Evolutionary conservation across 106 monocot genomes (phyloP).

Genomic region (Alisma plantagoaquatica): DNA sequence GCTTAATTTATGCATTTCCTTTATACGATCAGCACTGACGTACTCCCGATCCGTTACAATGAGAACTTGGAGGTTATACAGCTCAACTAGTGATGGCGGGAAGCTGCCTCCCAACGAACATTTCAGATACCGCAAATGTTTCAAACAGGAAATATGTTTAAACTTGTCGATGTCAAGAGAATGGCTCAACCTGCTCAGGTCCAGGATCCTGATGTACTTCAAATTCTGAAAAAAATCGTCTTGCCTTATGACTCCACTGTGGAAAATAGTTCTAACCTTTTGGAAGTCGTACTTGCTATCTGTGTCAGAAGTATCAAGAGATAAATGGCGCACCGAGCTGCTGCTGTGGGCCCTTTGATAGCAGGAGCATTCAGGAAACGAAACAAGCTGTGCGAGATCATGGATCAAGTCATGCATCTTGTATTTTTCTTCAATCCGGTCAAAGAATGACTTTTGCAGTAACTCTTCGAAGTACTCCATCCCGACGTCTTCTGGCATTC

Average conservation of each 20-base stretch:
- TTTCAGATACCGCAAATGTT: constrained; percentile 16
- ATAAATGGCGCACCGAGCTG: constrained; percentile 1
- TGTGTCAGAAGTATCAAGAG: neutral
- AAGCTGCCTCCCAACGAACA: constrained; percentile 2
- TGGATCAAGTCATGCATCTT: constrained; percentile 14
- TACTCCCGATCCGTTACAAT: neutral
- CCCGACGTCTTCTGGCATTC: constrained; percentile 7
- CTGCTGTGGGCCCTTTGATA: too few relatives aligned
- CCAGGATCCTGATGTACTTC: constrained; percentile 23
- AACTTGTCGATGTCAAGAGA: constrained; percentile 5
- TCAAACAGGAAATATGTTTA: constrained; percentile 19
- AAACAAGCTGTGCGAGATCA: constrained; percentile 10
- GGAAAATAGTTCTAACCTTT: constrained; percentile 7
- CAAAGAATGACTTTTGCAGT: constrained; percentile 2
- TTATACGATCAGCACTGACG: neutral
- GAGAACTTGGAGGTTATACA: constrained; percentile 27
- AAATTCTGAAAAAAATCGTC: constrained; percentile 7
- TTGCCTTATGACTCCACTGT: neutral
- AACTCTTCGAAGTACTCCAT: constrained; percentile 2
- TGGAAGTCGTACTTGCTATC: neutral
- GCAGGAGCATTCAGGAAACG: neutral
- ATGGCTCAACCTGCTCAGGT: constrained; percentile 10
- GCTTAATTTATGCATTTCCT: constrained; percentile 1
- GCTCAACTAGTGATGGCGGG: constrained; percentile 7
- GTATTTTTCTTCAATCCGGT: neutral